Base-by-base conservation (phyloP, 257 asterid genomes). In the Nicotiana tabacum region DNA sequence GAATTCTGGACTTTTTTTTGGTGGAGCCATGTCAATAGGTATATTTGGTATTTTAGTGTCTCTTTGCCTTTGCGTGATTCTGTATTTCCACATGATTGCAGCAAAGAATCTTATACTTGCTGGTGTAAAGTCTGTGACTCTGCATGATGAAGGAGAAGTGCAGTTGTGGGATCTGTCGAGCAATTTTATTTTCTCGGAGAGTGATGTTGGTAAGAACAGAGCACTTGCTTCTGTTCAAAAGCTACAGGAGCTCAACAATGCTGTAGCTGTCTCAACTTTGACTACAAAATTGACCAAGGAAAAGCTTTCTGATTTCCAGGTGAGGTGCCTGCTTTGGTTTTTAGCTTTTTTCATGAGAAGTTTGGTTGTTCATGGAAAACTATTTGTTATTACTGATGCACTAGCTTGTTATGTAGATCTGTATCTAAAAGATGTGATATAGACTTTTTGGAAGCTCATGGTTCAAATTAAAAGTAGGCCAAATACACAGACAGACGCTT, bases 61-160 rank as follows among this genome's bases (percentile, higher is more conserved):
- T n/a, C 62, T 76, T 76, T 62, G 48, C 70, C 64, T 24, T 51
- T 72, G 61, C 83, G 74, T 82, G 78, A 39, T 35, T 77, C 21
- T 86, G 88, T 81, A 39, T 61, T 83, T 67, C 68, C 32, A 66
- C 53, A 57, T 70, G 17, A 33, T 87, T 87, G 91, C 97, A 95
- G 98, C 98, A 13, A 95, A 95, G 89, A 95, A 93, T 83, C 97
- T 95, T 79, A 83, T 95, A 77, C 98, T 95, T 83, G 98, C 98
- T 65, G 98, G 98, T 74, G 97, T 95, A 78, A 95, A 93, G 91
- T 95, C 98, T 81, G 97, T 95, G 90, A 92, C 97, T 6, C 86
- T 95, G 89, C 97, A 95, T 55, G 98, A 95, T 84, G 98, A 95
- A 88, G 95, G 95, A 53, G 61, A 86, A 12, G 95, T 95, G 80